phyloP scores from a whole-genome alignment of 495 filamentous ascomycete genomes.

The Apiosordaria backusii region DNA sequence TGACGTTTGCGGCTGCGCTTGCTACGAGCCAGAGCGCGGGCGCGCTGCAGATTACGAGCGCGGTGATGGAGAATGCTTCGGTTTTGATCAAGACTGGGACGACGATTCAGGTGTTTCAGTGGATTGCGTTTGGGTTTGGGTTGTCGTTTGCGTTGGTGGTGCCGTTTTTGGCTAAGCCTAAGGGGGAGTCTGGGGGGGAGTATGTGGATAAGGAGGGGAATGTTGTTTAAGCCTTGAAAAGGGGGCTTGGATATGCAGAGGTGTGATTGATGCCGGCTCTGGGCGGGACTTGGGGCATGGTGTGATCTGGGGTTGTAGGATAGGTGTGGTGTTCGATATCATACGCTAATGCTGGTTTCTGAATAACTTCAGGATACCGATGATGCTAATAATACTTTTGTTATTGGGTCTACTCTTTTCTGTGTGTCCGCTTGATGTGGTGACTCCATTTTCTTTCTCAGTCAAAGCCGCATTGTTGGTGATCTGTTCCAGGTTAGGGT shows the following conservation, averaged over 20 bases:
- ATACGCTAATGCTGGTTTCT: neutral
- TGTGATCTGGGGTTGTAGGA: neutral
- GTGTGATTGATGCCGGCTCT: neutral
- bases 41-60: constrained; percentile 22
- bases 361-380: neutral
- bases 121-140: constrained; percentile 32
- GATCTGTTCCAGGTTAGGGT: no score
- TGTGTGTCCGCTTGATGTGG: no score
- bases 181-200: neutral
- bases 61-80: constrained; percentile 7
- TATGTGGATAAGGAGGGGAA: constrained; percentile 9
- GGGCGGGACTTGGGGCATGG: neutral
- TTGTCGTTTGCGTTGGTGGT: constrained; percentile 24
- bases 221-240: neutral
- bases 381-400: neutral
- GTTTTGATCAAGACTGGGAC: constrained; percentile 26
- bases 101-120: constrained; percentile 35
- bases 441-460: no score
- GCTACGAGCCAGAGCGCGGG: constrained; percentile 26
- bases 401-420: neutral
- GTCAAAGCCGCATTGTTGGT: no score
- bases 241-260: neutral
- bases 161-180: constrained; percentile 20
- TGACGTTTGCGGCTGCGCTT: constrained; percentile 25
- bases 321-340: neutral